Percentiles rank a stretch among this genome's conserved stretches.
Evolutionary conservation across 2,329 filamentous ascomycete species (phyloP).

Genomic region (Aspergillus pseudotamarii): DNA sequence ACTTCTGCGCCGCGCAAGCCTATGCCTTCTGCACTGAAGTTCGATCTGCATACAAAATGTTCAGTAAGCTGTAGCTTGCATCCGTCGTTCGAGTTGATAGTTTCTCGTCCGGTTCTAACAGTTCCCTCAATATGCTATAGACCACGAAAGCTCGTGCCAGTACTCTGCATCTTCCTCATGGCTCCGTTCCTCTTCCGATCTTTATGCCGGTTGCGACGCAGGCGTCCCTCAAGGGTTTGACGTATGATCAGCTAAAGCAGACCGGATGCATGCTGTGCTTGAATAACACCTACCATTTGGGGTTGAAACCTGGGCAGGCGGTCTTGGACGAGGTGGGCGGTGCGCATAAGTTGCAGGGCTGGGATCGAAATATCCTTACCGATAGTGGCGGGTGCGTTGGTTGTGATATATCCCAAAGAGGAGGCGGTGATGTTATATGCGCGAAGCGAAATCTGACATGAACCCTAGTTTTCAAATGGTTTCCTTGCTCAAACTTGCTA

Average conservation of each 20-base stretch:
- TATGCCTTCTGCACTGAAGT: slow-evolving; percentile 68
- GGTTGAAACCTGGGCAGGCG: slow-evolving; percentile 89
- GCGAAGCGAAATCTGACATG: neutral
- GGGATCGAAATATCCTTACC: slow-evolving; percentile 93
- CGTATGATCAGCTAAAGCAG: slow-evolving; percentile 85
- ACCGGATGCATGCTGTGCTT: slow-evolving; percentile 88
- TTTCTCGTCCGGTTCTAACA: slow-evolving; percentile 6
- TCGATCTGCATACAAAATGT: slow-evolving; percentile 76
- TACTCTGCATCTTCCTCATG: slow-evolving; percentile 85
- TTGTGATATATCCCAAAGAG: slow-evolving; percentile 34
- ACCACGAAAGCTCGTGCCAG: slow-evolving; percentile 94
- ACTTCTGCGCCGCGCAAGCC: slow-evolving; percentile 27
- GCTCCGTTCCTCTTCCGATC: slow-evolving; percentile 82
- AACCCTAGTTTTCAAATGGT: slow-evolving; percentile 91
- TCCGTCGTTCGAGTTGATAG: neutral
- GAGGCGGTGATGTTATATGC: slow-evolving; percentile 8
- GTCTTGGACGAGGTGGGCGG: slow-evolving; percentile 86
- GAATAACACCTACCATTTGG: slow-evolving; percentile 98
- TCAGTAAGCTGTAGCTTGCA: slow-evolving; percentile 61
- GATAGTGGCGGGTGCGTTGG: slow-evolving; percentile 54
- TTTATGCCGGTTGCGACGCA: slow-evolving; percentile 99
- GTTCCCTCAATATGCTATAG: slow-evolving; percentile 50
- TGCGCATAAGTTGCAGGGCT: slow-evolving; percentile 91
- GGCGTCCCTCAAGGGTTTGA: slow-evolving; percentile 91
- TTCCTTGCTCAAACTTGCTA: slow-evolving; percentile 87